Base-by-base conservation (phyloP, 345 rosid genomes). In the Pseudoturritis turrita region DNA sequence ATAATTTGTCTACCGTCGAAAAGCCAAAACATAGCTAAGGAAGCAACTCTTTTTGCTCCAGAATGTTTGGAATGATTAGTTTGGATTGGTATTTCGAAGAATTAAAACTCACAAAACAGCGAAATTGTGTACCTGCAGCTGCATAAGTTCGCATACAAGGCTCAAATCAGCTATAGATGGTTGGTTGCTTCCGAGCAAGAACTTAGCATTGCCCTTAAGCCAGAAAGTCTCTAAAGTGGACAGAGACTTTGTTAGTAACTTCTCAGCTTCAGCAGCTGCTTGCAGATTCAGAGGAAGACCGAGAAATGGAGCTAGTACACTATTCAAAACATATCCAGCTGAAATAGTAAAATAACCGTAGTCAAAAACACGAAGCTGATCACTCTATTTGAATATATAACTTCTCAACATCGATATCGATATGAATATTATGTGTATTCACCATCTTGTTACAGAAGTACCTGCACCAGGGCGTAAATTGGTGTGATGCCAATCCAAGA, bases 401-500 rank as follows among this genome's bases (percentile, higher is more conserved):
- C 44, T 44, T 2, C 21, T 54, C 43, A 19, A 57, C 26, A 36
- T 54, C 41, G 5, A 52, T 41, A 66, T 26, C n/a, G 6, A 56
- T 39, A 49, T 37, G 29, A 25, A 23, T 18, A 33, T 11, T 15
- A 43, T n/a, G 36, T 11, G 35, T 18, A 62, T 11, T 54, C 18
- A 14, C n/a, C 12, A 12, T 41, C 7, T 4, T n/a, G 18, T 13
- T 41, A 1, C 19, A 43, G 19, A 43, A n/a, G 70, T 41, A 85
- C 95, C 89, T 81, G 96, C 80, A 37, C 96, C 96, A 23, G 51
- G 54, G 57, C 98, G 92, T 77, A 92, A 77, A 74, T 84, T 85
- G 25, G 89, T 79, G 78, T 92, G 98, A 79, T 89, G 96, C 98
- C 98, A 92, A 53, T 92, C 88, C 82, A 93, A 68, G 45, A 88